Evolutionary conservation across 495 filamentous ascomycete species (phyloP), one percentile per base, ranked within the genome.

Genomic region (Talaromyces wortmannii): DNA sequence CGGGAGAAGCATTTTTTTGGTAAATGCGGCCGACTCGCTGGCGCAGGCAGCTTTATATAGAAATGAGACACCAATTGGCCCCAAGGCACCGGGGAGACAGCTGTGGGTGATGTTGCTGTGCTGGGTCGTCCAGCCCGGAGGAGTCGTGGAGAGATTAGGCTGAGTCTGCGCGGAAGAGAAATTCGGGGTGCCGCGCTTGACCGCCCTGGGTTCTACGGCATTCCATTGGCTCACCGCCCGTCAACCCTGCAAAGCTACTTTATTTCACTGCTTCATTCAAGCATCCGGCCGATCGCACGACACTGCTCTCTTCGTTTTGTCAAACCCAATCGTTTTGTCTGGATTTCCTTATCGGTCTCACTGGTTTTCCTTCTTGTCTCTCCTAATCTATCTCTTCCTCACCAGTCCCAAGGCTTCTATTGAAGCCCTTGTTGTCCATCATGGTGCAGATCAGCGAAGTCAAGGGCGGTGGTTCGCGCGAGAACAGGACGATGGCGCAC

Each of bases 371-470:
- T 23, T 23, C 23, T 23, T 23, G 23, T 23, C 4, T 23, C 23
- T 23, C 23, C 23, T 23, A 23, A 23, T 23, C 4, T 4, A 23
- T 4, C 23, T 4, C 23, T 23, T 23, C 23, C 23, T 4, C 23
- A 23, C 23, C 23, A 23, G 23, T 23, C 23, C 23, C 23, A 23
- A 23, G 40, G 52, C 52, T 53, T 53, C 52, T 11, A n/a, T 46
- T 31, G 52, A 53, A 53, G 52, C 52, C 31, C 15, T 53, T 29
- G 31, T 64, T 59, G 48, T 60, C 53, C 59, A 70, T 53, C 68
- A 95, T 95, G 90, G 91, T 96, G 54, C 88, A 91, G 67, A 95
- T 97, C 76, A 91, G 86, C 72, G 92, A 97, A 78, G 90, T 96
- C 63, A 95, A 95, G 77, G 87, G 88, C 77, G 92, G 88, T 77